Base-by-base conservation (phyloP, 805 yeast genomes). In the Pichia kluyveri region DNA sequence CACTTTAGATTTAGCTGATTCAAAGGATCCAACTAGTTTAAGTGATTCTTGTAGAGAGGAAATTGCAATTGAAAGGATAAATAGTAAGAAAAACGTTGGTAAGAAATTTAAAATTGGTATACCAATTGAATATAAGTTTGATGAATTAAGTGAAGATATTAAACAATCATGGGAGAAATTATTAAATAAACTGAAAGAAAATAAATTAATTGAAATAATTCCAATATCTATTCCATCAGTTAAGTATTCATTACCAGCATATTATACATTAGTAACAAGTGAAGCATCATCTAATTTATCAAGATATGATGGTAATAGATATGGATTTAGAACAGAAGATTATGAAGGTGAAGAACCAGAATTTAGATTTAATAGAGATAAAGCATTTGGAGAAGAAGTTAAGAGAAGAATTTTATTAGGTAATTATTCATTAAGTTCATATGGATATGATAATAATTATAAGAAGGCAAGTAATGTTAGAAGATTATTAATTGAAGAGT, bases 241-340 rank as follows among this genome's bases (percentile, higher is more conserved):
- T 10, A 75, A 74, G 49, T 67, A 72, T 46, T 74, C 90, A 27
- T 66, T 93, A 17, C 89, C 95, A 28, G 77, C 88, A 0, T 93
- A 93, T 64, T 91, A 86, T 61, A 85, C 96, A 0, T 56, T 95
- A 37, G 90, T 93, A 2, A 85, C 96, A 0, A 85, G 96, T 0
- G 99, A 93, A 60, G 98, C 97, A 0, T 82, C 95, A 0, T 91
- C 98, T 0, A 93, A 93, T 60, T 71, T 93, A 43, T 77, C 96
- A 1, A 71, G 97, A 32, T 93, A 76, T 60, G 99, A 93, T 65
- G 99, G 99, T 3, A 69, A 90, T 19, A 71, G 97, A 48, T 93
- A 83, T 60, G 98, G 98, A 0, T 65, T 59, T 47, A 69, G 85
- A 38, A 69, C 75, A 1, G 48, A 48, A 41, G 12, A 32, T 11